Base-by-base conservation (phyloP, 805 yeast genomes). In the Wickerhamomyces alni region DNA sequence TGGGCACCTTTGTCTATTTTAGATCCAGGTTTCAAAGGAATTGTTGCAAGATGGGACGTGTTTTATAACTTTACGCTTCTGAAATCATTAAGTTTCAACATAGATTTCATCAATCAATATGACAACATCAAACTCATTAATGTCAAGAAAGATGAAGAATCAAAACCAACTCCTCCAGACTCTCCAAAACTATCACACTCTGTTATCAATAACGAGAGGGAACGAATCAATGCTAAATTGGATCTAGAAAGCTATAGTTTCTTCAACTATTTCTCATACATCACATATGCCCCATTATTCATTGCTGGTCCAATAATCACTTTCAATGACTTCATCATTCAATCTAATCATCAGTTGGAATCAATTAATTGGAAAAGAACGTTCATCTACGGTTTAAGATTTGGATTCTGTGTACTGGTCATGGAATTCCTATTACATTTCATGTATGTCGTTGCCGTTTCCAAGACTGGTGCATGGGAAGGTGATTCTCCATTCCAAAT, bases 271-370 rank as follows among this genome's bases (percentile, higher is more conserved):
- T 44, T 87, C 31, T 80, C 95, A 0, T 93, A 88, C 56, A 58
- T 86, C 26, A 64, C 82, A 5, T 93, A 93, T 54, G 76, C 96
- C 0, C 99, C 99, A 3, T 65, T 93, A 35, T 86, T 85, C 61
- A 80, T 93, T 50, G 97, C 96, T 2, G 99, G 99, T 2, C 99
- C 99, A 18, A 79, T 93, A 15, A 57, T 93, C 31, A 85, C 98
- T 0, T 93, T 85, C 67, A 93, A 93, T 63, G 99, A 93, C 60
- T 93, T 80, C 59, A 60, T 84, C 31, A 80, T 81, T 50, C 99
- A 93, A 64, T 67, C 81, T 4, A 63, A 66, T 28, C 68, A 73
- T 46, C 70, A 77, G 15, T 63, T 82, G 15, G 70, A 82, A 1
- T 74, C 94, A 0, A 80, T 84, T 27, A 70, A 74, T 38, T 44